Conservation (phyloP, 2,329 filamentous ascomycete genomes). For the Leptodontidium sp. region DNA sequence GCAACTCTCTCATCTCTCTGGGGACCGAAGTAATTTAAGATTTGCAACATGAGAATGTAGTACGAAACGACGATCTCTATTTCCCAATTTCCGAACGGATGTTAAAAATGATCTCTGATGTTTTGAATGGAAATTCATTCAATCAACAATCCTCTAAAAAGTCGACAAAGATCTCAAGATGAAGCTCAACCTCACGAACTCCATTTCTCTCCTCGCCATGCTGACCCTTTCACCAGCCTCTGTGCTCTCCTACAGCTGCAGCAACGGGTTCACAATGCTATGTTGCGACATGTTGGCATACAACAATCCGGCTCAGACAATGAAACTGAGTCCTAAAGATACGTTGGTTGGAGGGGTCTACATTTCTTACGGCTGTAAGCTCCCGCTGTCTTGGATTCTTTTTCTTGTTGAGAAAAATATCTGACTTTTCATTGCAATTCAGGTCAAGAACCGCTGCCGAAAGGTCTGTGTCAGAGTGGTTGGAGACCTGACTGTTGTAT, state of each 20-base stretch:
- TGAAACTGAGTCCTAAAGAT: background rate
- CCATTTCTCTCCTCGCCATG: background rate
- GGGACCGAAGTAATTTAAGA: too few species aligned
- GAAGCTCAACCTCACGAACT: background rate
- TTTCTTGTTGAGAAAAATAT: background rate
- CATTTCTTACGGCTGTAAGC: slow-evolving; percentile 2
- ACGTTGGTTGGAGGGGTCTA: slow-evolving; percentile 6
- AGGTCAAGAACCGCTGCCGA: background rate
- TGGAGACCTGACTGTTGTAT: background rate
- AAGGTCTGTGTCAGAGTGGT: slow-evolving; percentile 1
- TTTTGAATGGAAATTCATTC: too few species aligned
- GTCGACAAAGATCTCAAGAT: background rate
- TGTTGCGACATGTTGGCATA: slow-evolving; percentile 5
- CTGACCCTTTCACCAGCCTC: background rate
- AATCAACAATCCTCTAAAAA: too few species aligned
- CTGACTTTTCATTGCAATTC: background rate
- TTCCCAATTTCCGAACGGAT: too few species aligned
- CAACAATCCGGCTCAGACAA: background rate
- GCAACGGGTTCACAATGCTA: background rate
- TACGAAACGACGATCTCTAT: too few species aligned
- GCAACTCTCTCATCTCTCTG: too few species aligned
- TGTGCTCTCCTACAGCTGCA: background rate
- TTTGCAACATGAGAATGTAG: too few species aligned
- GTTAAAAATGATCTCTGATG: too few species aligned
- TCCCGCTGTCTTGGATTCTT: too few species aligned